These are phyloP conservation scores for Globisporangium cystogenes DNA, from an alignment of 352 stramenopile species.

Conservation along the genomic window DNA sequence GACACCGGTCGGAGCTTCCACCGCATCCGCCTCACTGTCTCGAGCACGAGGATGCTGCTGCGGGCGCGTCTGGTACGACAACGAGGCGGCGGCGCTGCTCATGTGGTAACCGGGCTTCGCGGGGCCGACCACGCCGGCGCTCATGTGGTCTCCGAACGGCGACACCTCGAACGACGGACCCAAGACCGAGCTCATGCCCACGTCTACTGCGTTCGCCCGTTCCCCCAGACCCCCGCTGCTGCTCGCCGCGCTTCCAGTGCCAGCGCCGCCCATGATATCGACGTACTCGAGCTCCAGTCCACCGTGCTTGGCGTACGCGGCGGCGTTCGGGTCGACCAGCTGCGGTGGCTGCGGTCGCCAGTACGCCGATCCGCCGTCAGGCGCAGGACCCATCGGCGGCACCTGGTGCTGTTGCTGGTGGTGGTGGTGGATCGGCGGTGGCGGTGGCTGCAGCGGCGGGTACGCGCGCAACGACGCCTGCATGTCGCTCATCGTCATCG, in stretches of 20 bases:
- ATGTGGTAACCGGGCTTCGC: constrained; percentile 7
- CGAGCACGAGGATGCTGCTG: constrained; percentile 3
- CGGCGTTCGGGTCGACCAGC: not conserved
- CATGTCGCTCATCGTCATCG: constrained; percentile 23
- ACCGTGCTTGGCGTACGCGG: constrained; percentile 9
- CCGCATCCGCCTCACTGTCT: too few species aligned
- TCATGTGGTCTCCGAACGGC: constrained; percentile 26
- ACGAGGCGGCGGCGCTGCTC: not conserved
- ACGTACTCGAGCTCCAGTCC: constrained; percentile 34
- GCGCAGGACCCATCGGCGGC: not conserved
- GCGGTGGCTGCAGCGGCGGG: constrained; percentile 13
- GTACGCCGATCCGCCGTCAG: constrained; percentile 4
- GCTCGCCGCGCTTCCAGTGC: not conserved
- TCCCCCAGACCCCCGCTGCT: not conserved
- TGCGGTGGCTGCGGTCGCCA: constrained; percentile 5
- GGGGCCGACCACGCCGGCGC: not conserved
- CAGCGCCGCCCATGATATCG: constrained; percentile 25
- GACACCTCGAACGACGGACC: constrained; percentile 27
- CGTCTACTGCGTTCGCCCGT: not conserved
- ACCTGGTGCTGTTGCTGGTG: constrained; percentile 18
- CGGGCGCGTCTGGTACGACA: constrained; percentile 6
- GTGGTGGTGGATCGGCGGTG: constrained; percentile 8
- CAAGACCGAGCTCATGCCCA: constrained; percentile 22
- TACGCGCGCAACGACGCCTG: constrained; percentile 22
- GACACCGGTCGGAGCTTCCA: not conserved